Percentiles rank a stretch among this genome's conserved stretches.
phyloP scores from a whole-genome alignment of 2,329 filamentous ascomycete species.

The Mollisiaceae sp. region DNA sequence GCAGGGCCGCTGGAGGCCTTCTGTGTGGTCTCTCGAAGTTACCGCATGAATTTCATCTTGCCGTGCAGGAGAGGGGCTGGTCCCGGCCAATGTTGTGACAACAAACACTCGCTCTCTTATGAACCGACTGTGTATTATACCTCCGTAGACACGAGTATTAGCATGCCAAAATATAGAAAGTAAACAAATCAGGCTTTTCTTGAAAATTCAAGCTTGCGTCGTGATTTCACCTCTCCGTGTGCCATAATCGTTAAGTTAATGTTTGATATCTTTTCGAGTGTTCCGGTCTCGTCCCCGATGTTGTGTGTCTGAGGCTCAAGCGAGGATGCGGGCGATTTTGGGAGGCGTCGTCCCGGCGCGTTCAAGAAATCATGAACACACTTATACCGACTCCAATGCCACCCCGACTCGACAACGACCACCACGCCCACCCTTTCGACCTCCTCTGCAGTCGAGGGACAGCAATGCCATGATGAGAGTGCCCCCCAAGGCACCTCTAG shows the following conservation, averaged over 20 bases:
- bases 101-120: neutral
- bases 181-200: slow-evolving; percentile 1
- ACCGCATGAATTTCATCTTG: neutral
- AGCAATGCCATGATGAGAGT: slow-evolving; percentile 54
- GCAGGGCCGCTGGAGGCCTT: neutral
- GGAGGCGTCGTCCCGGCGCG: neutral
- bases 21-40: neutral
- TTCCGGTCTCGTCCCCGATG: neutral
- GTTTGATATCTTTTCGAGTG: neutral
- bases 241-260: neutral
- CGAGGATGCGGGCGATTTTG: neutral
- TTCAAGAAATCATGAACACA: neutral
- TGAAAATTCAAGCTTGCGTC: neutral
- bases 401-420: slow-evolving; percentile 21
- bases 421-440: slow-evolving; percentile 25
- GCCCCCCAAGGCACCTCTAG: slow-evolving; percentile 39
- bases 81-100: neutral
- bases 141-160: neutral
- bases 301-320: neutral
- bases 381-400: slow-evolving; percentile 6
- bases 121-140: neutral
- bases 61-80: neutral
- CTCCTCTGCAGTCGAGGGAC: slow-evolving; percentile 36
- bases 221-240: neutral
- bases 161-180: slow-evolving; percentile 5